Evolutionary conservation across 495 filamentous ascomycete genomes (phyloP).

Genomic region (Terfezia boudieri): DNA sequence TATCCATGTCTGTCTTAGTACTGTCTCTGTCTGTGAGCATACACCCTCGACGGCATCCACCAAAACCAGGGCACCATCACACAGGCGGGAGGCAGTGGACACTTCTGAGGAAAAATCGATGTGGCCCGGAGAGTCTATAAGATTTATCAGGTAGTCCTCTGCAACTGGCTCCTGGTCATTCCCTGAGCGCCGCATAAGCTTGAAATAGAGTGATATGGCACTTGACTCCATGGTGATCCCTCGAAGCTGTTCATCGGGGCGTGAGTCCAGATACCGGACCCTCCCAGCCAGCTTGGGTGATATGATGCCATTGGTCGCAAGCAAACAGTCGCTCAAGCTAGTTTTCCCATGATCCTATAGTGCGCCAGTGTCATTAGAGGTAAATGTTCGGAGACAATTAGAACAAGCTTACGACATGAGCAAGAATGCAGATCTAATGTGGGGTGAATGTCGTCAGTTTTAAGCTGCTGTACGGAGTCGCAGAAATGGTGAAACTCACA

Average conservation of each 20-base stretch:
- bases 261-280: conserved; percentile 90
- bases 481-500: conserved; percentile 5
- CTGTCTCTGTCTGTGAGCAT: conserved; percentile 94
- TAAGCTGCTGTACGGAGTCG: not conserved
- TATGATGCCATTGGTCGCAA: conserved; percentile 98
- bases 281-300: conserved; percentile 93
- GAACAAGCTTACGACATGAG: conserved; percentile 49
- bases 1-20: conserved; percentile 83
- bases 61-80: conserved; percentile 81
- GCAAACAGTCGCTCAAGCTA: conserved; percentile 83
- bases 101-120: conserved; percentile 99
- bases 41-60: conserved; percentile 98
- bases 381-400: not conserved
- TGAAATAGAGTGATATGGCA: conserved; percentile 91
- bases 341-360: conserved; percentile 87
- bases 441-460: not conserved
- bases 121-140: conserved; percentile 95
- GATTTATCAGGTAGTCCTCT: conserved; percentile 85
- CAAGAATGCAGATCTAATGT: conserved; percentile 78
- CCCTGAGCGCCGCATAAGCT: conserved; percentile 49
- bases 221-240: conserved; percentile 99
- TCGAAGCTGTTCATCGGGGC: conserved; percentile 87
- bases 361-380: not conserved
- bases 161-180: conserved; percentile 43
- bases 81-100: conserved; percentile 80